phyloP scores from a whole-genome alignment of 257 asterid species.

The Anisodus acutangulus region DNA sequence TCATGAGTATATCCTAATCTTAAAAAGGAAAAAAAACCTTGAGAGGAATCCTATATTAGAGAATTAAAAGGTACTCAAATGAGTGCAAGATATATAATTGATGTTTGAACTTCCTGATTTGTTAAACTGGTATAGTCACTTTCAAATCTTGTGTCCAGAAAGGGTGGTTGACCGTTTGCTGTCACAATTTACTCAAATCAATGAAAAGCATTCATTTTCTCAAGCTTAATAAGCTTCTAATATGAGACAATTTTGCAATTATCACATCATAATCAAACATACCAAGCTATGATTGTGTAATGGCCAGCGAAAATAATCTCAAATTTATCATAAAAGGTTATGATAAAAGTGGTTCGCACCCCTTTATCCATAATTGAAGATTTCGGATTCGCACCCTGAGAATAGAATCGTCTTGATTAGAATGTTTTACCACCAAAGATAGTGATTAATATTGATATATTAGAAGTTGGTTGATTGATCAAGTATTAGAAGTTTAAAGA shows the following conservation, averaged over 20 bases:
- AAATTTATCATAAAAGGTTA: no score
- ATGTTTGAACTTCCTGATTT: slow-evolving; percentile 6
- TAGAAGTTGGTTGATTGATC: not conserved
- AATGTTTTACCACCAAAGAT: not conserved
- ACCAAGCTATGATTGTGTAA: not conserved
- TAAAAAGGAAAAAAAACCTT: not conserved
- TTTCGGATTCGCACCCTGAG: not conserved
- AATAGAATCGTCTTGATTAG: not conserved
- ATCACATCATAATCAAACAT: not conserved
- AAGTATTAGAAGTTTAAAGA: not conserved
- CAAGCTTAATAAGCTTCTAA: not conserved
- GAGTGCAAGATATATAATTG: not conserved
- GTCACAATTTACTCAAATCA: slow-evolving; percentile 36
- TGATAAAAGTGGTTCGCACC: no score
- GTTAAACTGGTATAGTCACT: slow-evolving; percentile 39
- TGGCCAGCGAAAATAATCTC: not conserved
- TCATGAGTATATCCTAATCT: not conserved
- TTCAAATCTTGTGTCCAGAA: slow-evolving; percentile 36
- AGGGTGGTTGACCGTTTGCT: slow-evolving; percentile 43
- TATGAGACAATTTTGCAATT: not conserved
- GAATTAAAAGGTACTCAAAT: not conserved
- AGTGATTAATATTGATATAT: not conserved
- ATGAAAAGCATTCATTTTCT: not conserved
- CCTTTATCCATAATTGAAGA: no score
- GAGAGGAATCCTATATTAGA: not conserved